A percentile compares a stretch with the other conserved stretches of the same genome.
Conservation (phyloP, 2,329 filamentous ascomycete species). For the Cercospora janseana region DNA sequence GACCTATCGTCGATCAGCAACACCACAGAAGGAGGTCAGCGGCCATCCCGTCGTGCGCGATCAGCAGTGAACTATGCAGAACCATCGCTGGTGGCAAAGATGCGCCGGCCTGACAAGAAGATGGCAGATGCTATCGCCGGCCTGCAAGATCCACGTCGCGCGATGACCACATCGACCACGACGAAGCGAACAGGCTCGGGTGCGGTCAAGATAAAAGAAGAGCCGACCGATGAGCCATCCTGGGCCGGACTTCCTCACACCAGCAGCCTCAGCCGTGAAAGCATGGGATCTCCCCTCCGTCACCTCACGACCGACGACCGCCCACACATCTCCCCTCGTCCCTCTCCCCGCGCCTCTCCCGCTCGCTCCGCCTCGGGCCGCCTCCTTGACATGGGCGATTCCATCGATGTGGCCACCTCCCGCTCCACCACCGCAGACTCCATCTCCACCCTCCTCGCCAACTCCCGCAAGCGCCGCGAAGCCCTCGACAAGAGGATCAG, state of each 20-base stretch:
- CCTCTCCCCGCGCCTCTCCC: constrained; percentile 8
- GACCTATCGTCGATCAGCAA: constrained; percentile 38
- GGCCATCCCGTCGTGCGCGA: constrained; percentile 48
- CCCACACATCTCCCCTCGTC: constrained; percentile 6
- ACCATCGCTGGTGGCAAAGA: constrained; percentile 49
- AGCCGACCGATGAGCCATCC: constrained; percentile 32
- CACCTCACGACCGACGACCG: constrained; percentile 15
- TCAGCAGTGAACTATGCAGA: constrained; percentile 51
- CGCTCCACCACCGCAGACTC: constrained; percentile 7
- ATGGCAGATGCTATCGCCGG: constrained; percentile 47
- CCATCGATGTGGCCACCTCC: constrained; percentile 4
- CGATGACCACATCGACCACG: constrained; percentile 28
- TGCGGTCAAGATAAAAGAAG: constrained; percentile 32
- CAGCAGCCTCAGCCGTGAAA: constrained; percentile 7
- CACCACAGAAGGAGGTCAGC: constrained; percentile 36
- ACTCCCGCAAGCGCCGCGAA: constrained; percentile 19
- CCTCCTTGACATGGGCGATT: not conserved
- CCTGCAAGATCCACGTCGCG: constrained; percentile 31
- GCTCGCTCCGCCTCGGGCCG: constrained; percentile 5
- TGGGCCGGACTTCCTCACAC: constrained; percentile 10
- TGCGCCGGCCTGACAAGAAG: constrained; percentile 49
- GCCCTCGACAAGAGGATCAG: constrained; percentile 12
- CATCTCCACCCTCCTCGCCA: constrained; percentile 18
- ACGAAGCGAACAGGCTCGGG: constrained; percentile 13
- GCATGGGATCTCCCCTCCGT: constrained; percentile 17